phyloP scores from a whole-genome alignment of 202 grass and related monocot genomes.

The Setaria italica region DNA sequence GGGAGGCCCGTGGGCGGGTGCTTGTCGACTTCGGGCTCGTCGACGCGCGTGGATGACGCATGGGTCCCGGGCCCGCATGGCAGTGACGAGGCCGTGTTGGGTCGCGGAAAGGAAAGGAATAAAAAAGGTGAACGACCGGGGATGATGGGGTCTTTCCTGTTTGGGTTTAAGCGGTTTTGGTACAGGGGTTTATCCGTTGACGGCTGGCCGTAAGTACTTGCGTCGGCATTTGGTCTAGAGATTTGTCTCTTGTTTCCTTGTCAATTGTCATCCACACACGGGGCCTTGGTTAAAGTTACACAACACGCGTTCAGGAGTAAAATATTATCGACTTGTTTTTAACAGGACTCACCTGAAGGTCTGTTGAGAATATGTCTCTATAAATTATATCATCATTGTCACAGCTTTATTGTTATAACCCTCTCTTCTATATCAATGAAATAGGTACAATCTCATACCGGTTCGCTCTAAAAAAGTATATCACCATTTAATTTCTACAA shows the following conservation, averaged over 20 bases:
- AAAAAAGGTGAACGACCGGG: background rate
- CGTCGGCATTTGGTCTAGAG: background rate
- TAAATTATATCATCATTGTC: too few species aligned
- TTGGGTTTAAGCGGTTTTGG: constrained; percentile 52
- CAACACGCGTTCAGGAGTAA: background rate
- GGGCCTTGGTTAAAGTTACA: background rate
- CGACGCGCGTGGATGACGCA: background rate
- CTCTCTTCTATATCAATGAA: too few species aligned
- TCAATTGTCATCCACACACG: background rate
- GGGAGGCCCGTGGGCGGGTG: background rate
- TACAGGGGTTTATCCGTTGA: constrained; percentile 47
- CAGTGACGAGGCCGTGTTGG: background rate
- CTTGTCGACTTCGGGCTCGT: background rate
- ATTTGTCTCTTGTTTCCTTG: background rate
- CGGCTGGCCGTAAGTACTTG: constrained; percentile 33
- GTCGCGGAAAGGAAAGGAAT: background rate
- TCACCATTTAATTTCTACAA: too few species aligned
- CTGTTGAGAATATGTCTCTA: too few species aligned
- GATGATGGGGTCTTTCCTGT: background rate
- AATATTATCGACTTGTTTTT: background rate
- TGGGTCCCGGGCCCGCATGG: background rate
- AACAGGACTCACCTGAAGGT: too few species aligned
- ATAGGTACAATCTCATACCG: too few species aligned
- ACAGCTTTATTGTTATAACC: too few species aligned
- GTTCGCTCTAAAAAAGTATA: too few species aligned